These are phyloP conservation scores for Bipolaris oryzae DNA, from an alignment of 2,329 filamentous ascomycete species.

Conservation along the genomic window DNA sequence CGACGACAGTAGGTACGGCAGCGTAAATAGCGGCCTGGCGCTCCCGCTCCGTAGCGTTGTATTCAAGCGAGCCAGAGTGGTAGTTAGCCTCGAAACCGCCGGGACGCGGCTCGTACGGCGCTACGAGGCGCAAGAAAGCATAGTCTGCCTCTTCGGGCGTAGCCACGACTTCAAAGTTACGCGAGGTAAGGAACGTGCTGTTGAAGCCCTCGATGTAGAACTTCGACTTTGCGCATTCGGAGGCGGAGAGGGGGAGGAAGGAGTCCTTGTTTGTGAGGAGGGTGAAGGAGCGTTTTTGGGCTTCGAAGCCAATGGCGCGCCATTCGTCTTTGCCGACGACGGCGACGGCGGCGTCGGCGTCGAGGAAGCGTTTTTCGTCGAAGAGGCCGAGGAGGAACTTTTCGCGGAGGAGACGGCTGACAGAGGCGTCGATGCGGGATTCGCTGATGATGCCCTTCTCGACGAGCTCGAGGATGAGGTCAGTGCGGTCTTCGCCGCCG, in stretches of 20 bases:
- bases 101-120: slow-evolving; percentile 51
- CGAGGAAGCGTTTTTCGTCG: slow-evolving; percentile 58
- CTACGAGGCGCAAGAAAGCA: slow-evolving; percentile 50
- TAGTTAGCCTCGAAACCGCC: slow-evolving; percentile 52
- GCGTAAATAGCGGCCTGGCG: slow-evolving; percentile 50
- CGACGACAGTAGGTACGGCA: slow-evolving; percentile 51
- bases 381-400: slow-evolving; percentile 61
- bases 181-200: slow-evolving; percentile 36
- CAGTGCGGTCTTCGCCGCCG: slow-evolving; percentile 57
- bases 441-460: slow-evolving; percentile 51
- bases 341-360: slow-evolving; percentile 50
- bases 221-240: slow-evolving; percentile 30
- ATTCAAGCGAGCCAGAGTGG: slow-evolving; percentile 52
- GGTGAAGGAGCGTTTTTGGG: slow-evolving; percentile 47
- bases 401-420: slow-evolving; percentile 55
- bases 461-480: slow-evolving; percentile 58
- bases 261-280: slow-evolving; percentile 46
- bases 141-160: slow-evolving; percentile 50
- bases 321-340: slow-evolving; percentile 57
- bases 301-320: slow-evolving; percentile 44
- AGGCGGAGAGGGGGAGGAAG: slow-evolving; percentile 36
- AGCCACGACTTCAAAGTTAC: slow-evolving; percentile 43
- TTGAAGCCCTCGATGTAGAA: slow-evolving; percentile 49
- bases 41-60: slow-evolving; percentile 47
- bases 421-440: slow-evolving; percentile 54